Evolutionary conservation across 352 stramenopile genomes (phyloP), one percentile per base, ranked within the genome.

Genomic region (Globisporangium irregulare): DNA sequence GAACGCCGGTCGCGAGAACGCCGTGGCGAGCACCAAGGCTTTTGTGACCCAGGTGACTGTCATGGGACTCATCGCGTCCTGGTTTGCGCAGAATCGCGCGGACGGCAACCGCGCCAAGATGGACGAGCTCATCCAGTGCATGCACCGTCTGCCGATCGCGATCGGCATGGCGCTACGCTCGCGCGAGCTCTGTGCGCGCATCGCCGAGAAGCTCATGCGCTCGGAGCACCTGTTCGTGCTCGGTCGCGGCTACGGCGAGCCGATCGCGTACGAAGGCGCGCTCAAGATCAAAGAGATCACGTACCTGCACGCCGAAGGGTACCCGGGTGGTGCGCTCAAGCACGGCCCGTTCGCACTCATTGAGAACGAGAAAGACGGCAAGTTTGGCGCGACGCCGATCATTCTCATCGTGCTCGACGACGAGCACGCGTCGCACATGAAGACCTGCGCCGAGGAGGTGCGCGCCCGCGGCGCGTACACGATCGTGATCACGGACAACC

Each of bases 221-320:
- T 97, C 96, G 65, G 91, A 98, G 69, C 95, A 99, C 74, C 81
- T 98, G 20, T 99, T 99, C 76, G 89, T 99, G 53, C 76, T 99
- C 10, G 97, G 97, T 29, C 96, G 98, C 69, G 94, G 92, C 58
- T 98, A 96, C 68, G 93, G 83, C 57, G 93, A 98, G 73, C 95
- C 96, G 6, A 97, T 99, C 59, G 97, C 97, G 20, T 93, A 97
- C 69, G 97, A 99, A 86, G 98, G 97, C 43, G 97, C 98, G 22
- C 78, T 99, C 22, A 99, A 99, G 81, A 98, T 99, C 64, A 99
- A 99, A 81, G 98, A 99, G 84, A 98, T 99, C 79, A 98, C 94
- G 64, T 99, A 99, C 72, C 75, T 99, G 48, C 97, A 99, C 72
- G 98, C 97, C 32, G 97, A 99, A 71, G 97, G 97, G 32, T 99